Evolutionary conservation across 2,329 filamentous ascomycete genomes (phyloP).

Genomic region (Ophidiomyces ophidiicola): DNA sequence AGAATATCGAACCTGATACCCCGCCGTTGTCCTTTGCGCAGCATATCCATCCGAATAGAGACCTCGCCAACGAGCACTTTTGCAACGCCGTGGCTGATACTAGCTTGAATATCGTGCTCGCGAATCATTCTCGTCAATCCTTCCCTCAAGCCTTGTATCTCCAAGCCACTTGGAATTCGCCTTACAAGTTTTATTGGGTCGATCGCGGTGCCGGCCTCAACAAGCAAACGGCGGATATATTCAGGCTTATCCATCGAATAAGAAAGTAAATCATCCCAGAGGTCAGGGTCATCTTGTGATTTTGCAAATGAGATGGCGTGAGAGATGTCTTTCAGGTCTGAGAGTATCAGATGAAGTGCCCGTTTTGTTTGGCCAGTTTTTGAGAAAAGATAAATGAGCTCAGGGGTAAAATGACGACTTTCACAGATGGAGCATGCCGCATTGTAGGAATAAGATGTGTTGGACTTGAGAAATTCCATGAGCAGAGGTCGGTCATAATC

Average conservation of each 20-base stretch:
- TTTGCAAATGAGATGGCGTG: constrained; percentile 93
- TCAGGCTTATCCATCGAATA: constrained; percentile 96
- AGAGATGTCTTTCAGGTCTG: constrained; percentile 78
- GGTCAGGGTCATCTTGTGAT: constrained; percentile 76
- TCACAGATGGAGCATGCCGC: constrained; percentile 63
- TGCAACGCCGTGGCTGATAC: constrained; percentile 81
- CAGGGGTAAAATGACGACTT: constrained; percentile 64
- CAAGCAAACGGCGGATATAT: constrained; percentile 83
- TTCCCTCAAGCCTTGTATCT: constrained; percentile 80
- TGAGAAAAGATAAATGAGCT: constrained; percentile 89
- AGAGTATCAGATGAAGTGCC: constrained; percentile 84
- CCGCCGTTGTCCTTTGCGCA: constrained; percentile 66
- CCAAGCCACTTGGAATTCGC: constrained; percentile 81
- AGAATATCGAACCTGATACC: constrained; percentile 81
- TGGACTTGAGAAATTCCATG: constrained; percentile 75
- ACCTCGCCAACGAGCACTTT: constrained; percentile 80
- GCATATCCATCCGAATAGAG: constrained; percentile 63
- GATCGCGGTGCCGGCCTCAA: constrained; percentile 88
- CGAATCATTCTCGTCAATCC: constrained; percentile 83
- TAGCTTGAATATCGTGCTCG: constrained; percentile 90
- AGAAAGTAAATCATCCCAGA: constrained; percentile 88
- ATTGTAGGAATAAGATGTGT: constrained; percentile 80
- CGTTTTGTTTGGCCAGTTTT: constrained; percentile 91
- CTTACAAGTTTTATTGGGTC: constrained; percentile 82
- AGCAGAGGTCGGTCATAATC: constrained; percentile 66